phyloP scores from a whole-genome alignment of 2,329 filamentous ascomycete genomes.

The Ophiostoma tasmaniense region DNA sequence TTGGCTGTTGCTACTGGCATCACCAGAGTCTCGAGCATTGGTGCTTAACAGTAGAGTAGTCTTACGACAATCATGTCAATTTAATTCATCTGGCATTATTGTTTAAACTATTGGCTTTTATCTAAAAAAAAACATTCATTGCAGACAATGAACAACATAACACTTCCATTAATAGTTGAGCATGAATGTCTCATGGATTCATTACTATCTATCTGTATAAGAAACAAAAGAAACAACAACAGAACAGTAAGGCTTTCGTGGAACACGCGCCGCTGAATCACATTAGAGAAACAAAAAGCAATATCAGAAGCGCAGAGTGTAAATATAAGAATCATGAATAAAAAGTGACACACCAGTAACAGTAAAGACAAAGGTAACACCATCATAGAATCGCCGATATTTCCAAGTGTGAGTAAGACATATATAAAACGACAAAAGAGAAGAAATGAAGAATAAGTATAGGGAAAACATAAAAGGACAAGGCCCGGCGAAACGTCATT shows the following conservation, averaged over 20 bases:
- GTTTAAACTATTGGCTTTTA: too few relatives aligned
- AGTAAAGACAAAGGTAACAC: conserved; percentile 7
- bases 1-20: too few relatives aligned
- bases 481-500: background rate
- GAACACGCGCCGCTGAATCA: background rate
- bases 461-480: background rate
- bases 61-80: background rate
- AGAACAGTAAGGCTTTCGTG: background rate
- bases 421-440: conserved; percentile 4
- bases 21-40: background rate
- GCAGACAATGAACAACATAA: background rate
- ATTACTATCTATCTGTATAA: background rate
- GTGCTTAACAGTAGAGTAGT: background rate
- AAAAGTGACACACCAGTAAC: background rate
- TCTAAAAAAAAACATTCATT: background rate
- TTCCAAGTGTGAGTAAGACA: conserved; percentile 2
- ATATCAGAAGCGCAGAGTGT: background rate
- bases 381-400: conserved; percentile 6
- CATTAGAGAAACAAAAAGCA: background rate
- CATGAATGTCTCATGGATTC: background rate
- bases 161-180: background rate
- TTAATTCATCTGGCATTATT: too few relatives aligned
- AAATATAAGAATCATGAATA: conserved; percentile 7
- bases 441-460: background rate
- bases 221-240: background rate